These are phyloP conservation scores for Barnettozyma salicaria DNA, from an alignment of 805 yeast genomes.

Conservation along the genomic window DNA sequence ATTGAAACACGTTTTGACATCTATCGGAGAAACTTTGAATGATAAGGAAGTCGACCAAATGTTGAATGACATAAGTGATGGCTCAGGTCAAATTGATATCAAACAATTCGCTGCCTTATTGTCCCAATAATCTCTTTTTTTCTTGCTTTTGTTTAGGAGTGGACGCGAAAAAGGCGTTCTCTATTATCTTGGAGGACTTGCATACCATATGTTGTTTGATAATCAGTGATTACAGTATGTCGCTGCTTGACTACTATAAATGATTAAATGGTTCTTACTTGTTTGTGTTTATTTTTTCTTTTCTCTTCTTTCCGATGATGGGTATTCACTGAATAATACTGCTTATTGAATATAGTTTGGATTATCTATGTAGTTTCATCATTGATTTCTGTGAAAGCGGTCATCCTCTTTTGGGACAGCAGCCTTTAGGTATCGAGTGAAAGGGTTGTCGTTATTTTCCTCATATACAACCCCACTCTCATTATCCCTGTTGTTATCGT, in stretches of 20 bases:
- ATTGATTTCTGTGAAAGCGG: conserved; percentile 27
- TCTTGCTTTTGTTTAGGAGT: neutral
- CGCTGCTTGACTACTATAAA: no score
- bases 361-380: neutral
- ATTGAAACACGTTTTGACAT: conserved; percentile 91
- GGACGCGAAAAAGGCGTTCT: neutral
- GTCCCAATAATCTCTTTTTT: conserved; percentile 47
- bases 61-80: conserved; percentile 92
- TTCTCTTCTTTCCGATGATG: neutral
- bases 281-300: no score
- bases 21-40: conserved; percentile 93
- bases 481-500: conserved; percentile 3
- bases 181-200: neutral
- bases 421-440: conserved; percentile 30
- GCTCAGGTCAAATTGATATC: conserved; percentile 96
- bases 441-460: conserved; percentile 30
- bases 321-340: no score
- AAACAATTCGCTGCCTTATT: conserved; percentile 92
- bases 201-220: no score
- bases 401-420: conserved; percentile 35
- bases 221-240: no score
- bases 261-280: no score
- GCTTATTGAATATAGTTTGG: neutral
- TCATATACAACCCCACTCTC: conserved; percentile 11
- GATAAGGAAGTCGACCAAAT: conserved; percentile 97